phyloP scores from a whole-genome alignment of 2,329 filamentous ascomycete genomes.

The Fusarium clavum region DNA sequence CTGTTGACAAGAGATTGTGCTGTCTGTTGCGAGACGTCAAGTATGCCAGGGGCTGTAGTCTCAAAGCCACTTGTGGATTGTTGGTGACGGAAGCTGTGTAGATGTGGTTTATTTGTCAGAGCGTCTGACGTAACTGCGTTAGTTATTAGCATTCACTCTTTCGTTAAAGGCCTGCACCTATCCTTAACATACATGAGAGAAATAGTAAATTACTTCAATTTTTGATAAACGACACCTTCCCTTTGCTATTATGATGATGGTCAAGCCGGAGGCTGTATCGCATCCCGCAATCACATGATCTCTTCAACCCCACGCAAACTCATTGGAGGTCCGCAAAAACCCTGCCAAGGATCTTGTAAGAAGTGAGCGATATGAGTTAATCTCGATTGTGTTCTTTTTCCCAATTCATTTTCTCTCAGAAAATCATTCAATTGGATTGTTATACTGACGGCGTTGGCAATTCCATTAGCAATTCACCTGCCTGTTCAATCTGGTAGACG shows the following conservation, averaged over 20 bases:
- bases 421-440: background rate
- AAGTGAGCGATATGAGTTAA: conserved; percentile 22
- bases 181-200: background rate
- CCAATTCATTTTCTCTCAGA: background rate
- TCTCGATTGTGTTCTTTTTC: background rate
- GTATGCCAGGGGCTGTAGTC: background rate
- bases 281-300: conserved; percentile 38
- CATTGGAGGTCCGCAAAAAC: conserved; percentile 30
- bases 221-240: background rate
- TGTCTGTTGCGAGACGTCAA: background rate
- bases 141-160: background rate
- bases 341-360: conserved; percentile 3
- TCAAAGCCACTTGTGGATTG: background rate
- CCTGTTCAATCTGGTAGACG: background rate
- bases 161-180: too few relatives aligned
- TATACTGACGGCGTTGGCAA: background rate
- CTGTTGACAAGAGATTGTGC: background rate
- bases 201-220: background rate
- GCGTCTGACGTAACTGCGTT: conserved; percentile 8
- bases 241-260: background rate
- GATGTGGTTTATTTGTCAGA: conserved; percentile 2
- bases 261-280: background rate
- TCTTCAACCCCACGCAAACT: conserved; percentile 29
- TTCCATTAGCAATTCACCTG: background rate
- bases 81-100: background rate